phyloP scores from a whole-genome alignment of 495 filamentous ascomycete species.

The Rhypophila decipiens region DNA sequence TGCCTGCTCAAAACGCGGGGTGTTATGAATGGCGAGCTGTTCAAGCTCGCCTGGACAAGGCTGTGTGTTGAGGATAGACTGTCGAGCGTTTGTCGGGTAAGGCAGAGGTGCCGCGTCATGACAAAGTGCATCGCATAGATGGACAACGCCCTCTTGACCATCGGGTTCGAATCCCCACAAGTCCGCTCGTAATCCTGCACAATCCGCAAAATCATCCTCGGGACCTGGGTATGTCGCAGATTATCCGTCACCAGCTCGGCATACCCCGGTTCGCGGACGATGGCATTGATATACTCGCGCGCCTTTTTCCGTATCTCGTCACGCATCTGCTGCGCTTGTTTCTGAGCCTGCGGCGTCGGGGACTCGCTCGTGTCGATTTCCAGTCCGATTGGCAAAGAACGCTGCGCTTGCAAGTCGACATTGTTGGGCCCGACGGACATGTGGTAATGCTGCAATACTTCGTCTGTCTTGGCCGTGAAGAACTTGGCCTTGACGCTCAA shows the following conservation, averaged over 20 bases:
- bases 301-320: conserved; percentile 33
- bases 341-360: not conserved
- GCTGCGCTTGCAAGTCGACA: conserved; percentile 27
- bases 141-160: conserved; percentile 39
- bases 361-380: conserved; percentile 13
- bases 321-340: conserved; percentile 19
- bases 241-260: conserved; percentile 39
- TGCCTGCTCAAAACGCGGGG: conserved; percentile 47
- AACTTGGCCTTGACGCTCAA: conserved; percentile 38
- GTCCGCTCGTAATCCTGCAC: conserved; percentile 33
- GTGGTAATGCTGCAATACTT: conserved; percentile 43
- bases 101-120: conserved; percentile 41
- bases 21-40: conserved; percentile 35
- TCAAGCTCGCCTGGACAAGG: conserved; percentile 22
- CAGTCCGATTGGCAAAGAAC: conserved; percentile 41
- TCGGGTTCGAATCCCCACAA: conserved; percentile 27
- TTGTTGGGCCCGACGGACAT: conserved; percentile 22
- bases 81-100: conserved; percentile 32
- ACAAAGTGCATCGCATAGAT: conserved; percentile 49
- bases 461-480: conserved; percentile 36
- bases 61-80: conserved; percentile 25
- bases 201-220: conserved; percentile 33
- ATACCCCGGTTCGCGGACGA: conserved; percentile 33
- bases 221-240: conserved; percentile 33
- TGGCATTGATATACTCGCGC: conserved; percentile 37